A percentile compares a stretch with the other conserved stretches of the same genome.
These are phyloP conservation scores for Lactarius evosmus DNA, from an alignment of 768 basidiomycete species.

Conservation along the genomic window DNA sequence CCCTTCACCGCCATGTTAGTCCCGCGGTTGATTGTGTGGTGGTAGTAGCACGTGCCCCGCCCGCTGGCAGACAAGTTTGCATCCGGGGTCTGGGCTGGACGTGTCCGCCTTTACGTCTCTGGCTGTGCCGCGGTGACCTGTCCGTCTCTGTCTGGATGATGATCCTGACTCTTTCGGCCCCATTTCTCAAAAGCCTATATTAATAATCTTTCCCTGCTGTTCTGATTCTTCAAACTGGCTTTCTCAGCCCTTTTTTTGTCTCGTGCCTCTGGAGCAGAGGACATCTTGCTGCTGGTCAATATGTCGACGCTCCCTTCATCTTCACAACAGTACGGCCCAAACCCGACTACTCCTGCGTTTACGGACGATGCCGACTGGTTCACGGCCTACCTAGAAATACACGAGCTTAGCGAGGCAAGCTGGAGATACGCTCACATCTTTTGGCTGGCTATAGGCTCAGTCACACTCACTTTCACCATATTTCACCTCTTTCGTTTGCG, in stretches of 20 bases:
- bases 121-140: constrained; percentile 1
- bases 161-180: constrained; percentile 4
- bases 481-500: constrained; percentile 44
- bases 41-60: background rate
- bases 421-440: constrained; percentile 57
- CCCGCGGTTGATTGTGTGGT: background rate
- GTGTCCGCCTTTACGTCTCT: background rate
- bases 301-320: constrained; percentile 14
- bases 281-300: background rate
- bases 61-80: background rate
- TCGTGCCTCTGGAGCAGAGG: background rate
- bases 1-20: no score
- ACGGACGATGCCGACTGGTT: constrained; percentile 50
- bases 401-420: constrained; percentile 49
- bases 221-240: background rate
- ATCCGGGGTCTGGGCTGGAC: background rate
- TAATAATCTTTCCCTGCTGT: background rate
- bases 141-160: no score
- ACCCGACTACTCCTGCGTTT: constrained; percentile 45
- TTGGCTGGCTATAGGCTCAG: constrained; percentile 50
- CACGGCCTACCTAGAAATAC: constrained; percentile 54
- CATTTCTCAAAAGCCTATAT: background rate
- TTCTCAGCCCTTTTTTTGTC: background rate
- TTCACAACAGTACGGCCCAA: constrained; percentile 26
- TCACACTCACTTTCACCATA: constrained; percentile 41